Base-by-base conservation (phyloP, 2,329 filamentous ascomycete species). In the Ascochyta viciae-villosae region DNA sequence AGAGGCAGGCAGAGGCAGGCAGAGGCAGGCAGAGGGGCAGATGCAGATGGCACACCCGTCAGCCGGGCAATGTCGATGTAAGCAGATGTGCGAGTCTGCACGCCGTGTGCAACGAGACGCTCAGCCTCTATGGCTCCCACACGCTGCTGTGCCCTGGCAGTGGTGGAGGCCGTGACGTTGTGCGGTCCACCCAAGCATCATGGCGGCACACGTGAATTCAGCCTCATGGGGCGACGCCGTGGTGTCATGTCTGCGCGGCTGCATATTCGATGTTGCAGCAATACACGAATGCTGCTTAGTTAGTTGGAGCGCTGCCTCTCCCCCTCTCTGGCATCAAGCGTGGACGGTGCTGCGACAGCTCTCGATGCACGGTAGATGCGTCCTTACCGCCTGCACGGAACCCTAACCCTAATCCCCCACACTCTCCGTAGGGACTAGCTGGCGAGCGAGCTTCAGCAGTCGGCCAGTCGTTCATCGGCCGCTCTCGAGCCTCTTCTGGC, bases 401-500 rank as follows among this genome's bases (percentile, higher is more conserved):
- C 53, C 47, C 35, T 40, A 31, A 33, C 53, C 47, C 35, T 40
- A 23, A 39, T 65, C 57, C 60, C 60, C 62, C 62, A 61, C 61
- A 64, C 52, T 43, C 51, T 48, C 35, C 37, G 44, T 35, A 37
- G 40, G 44, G 35, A 27, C 44, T 47, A 49, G 45, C 34, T 24
- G n/a, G 44, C 24, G 50, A 54, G 26, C 27, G 10, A 29, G 62
- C 62, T 63, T 45, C 48, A 45, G 34, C 48, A 34, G 34, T 29
- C 27, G 27, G 24, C 27, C 27, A 29, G 10, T 31, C 48, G 40
- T 27, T 40, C 34, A 22, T 35, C 49, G n/a, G 49, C 54, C 38
- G 45, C 22, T 34, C 16, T 23, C 35, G 27, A 10, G 40, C 54
- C 50, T 40, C 23, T 34, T 15, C 35, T 46, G 34, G 23, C 54